Percentiles rank a stretch among this genome's conserved stretches.
These are phyloP conservation scores for Kazachstania africana DNA, from an alignment of 805 yeast species.

Conservation along the genomic window DNA sequence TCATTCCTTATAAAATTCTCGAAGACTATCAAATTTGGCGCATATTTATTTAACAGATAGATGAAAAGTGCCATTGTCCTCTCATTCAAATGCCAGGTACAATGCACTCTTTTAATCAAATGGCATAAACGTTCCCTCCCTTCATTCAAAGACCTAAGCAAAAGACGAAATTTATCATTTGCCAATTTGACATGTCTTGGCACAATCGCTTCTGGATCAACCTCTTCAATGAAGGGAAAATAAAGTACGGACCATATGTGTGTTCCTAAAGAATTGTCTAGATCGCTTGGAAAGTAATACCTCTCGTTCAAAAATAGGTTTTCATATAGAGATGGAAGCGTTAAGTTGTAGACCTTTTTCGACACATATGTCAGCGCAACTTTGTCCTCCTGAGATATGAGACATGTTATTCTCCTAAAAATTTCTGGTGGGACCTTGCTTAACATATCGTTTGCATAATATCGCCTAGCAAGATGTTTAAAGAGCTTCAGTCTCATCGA, in stretches of 20 bases:
- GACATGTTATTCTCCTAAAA: slow-evolving; percentile 6
- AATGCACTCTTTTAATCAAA: slow-evolving; percentile 14
- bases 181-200: slow-evolving; percentile 2
- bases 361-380: slow-evolving; percentile 17
- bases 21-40: slow-evolving; percentile 12
- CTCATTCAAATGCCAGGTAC: slow-evolving; percentile 22
- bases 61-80: slow-evolving; percentile 10
- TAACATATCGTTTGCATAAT: too few relatives aligned
- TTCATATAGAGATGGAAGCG: slow-evolving; percentile 14
- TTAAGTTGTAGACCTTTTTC: slow-evolving; percentile 5
- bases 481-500: too few relatives aligned
- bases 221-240: slow-evolving; percentile 5
- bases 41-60: slow-evolving; percentile 8
- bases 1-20: slow-evolving; percentile 16
- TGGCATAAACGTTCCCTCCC: slow-evolving; percentile 12
- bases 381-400: slow-evolving; percentile 19
- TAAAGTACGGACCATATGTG: slow-evolving; percentile 18
- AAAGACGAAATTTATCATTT: slow-evolving; percentile 9
- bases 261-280: slow-evolving; percentile 16
- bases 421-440: slow-evolving; percentile 17
- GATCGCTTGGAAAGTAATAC: slow-evolving; percentile 16
- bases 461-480: too few relatives aligned
- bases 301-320: slow-evolving; percentile 18
- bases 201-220: slow-evolving; percentile 1
- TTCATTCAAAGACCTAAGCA: slow-evolving; percentile 13